Evolutionary conservation across 2,329 filamentous ascomycete genomes (phyloP).

Genomic region (Thelonectria discophora): DNA sequence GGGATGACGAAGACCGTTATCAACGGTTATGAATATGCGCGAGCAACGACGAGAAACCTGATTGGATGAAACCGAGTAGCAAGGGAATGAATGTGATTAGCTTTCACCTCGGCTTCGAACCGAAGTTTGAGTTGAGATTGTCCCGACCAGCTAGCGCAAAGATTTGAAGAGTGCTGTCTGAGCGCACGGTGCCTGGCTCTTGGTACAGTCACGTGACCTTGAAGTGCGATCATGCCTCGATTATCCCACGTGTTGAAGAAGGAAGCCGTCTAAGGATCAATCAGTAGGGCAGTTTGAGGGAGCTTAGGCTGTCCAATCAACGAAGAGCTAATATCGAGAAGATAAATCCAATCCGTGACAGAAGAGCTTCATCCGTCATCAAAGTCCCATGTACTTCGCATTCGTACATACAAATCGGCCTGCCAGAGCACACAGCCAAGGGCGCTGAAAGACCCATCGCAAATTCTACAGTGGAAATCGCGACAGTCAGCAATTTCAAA

Average conservation of each 20-base stretch:
- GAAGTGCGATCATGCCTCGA: no score
- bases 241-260: constrained; percentile 26
- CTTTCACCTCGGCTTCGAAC: constrained; percentile 6
- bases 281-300: neutral
- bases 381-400: no score
- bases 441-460: no score
- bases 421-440: no score
- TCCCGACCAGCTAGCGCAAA: constrained; percentile 23
- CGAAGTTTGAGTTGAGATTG: constrained; percentile 15
- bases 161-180: neutral
- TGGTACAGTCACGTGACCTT: constrained; percentile 13
- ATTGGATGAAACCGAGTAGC: neutral
- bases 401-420: no score
- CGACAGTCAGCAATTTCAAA: no score
- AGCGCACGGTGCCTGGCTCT: constrained; percentile 25
- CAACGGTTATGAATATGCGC: neutral
- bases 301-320: neutral
- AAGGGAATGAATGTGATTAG: neutral
- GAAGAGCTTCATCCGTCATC: no score
- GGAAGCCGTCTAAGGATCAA: neutral
- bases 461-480: no score
- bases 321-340: no score
- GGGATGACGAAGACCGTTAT: neutral
- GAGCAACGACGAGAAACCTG: neutral
- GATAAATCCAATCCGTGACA: no score